Percentiles rank a stretch among this genome's conserved stretches.
These are phyloP conservation scores for Lophiostoma macrostomum DNA, from an alignment of 495 filamentous ascomycete species.

Conservation along the genomic window DNA sequence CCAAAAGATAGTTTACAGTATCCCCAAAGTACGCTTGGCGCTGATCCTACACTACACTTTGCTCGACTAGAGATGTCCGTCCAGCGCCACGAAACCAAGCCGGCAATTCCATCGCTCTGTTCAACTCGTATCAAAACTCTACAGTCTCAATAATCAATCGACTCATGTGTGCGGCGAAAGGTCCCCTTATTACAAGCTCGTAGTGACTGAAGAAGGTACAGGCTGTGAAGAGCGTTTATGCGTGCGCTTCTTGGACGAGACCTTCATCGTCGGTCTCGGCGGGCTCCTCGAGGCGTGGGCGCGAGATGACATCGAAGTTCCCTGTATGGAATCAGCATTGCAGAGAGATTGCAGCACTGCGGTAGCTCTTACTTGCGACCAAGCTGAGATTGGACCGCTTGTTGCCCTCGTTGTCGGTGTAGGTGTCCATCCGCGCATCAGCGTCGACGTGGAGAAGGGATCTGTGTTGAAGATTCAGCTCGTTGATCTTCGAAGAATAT, in stretches of 20 bases:
- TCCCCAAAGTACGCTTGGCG: not conserved
- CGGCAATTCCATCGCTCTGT: no score
- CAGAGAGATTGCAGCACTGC: not conserved
- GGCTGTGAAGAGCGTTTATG: not conserved
- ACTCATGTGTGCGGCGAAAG: no score
- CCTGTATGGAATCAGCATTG: constrained; percentile 41
- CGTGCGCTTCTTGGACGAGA: constrained; percentile 25
- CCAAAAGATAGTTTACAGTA: constrained; percentile 13
- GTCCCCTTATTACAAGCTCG: not conserved
- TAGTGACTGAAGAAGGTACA: not conserved
- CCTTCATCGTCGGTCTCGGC: constrained; percentile 28
- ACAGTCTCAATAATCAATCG: no score
- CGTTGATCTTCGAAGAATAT: no score
- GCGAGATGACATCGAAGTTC: constrained; percentile 59
- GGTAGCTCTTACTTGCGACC: constrained; percentile 62
- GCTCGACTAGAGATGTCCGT: not conserved
- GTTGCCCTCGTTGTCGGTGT: constrained; percentile 63
- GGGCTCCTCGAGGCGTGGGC: constrained; percentile 32
- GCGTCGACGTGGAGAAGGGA: constrained; percentile 71
- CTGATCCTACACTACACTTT: not conserved
- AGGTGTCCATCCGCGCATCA: constrained; percentile 60
- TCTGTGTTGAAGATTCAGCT: no score
- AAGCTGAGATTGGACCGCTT: constrained; percentile 57
- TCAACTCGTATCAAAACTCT: no score
- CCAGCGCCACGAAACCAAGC: not conserved